phyloP scores from a whole-genome alignment of 1,284 basidiomycete genomes.

The Pulchroboletus neoregius region DNA sequence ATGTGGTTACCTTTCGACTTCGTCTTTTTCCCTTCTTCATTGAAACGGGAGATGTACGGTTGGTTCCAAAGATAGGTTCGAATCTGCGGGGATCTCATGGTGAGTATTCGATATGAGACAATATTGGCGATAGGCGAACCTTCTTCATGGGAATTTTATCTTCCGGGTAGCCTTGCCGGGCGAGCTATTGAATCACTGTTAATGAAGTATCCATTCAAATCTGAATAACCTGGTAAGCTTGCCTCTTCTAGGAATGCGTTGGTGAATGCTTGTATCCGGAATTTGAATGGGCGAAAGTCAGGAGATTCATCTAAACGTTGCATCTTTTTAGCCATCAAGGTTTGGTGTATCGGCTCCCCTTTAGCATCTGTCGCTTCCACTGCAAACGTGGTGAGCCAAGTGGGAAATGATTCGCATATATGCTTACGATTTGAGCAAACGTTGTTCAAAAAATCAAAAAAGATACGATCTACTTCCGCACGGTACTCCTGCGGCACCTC shows the following conservation, averaged over 20 bases:
- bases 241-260: slow-evolving; percentile 94
- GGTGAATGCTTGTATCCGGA: slow-evolving; percentile 98
- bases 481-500: slow-evolving; percentile 81
- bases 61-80: slow-evolving; percentile 96
- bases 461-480: slow-evolving; percentile 82
- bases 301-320: slow-evolving; percentile 90
- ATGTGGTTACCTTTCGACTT: slow-evolving; percentile 99
- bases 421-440: slow-evolving; percentile 88
- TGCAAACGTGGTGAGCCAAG: slow-evolving; percentile 34
- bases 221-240: slow-evolving; percentile 22
- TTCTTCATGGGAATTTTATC: slow-evolving; percentile 89
- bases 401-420: slow-evolving; percentile 4
- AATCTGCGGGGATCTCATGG: slow-evolving; percentile 54
- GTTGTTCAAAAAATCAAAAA: slow-evolving; percentile 85
- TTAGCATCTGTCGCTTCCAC: slow-evolving; percentile 92
- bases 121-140: slow-evolving; percentile 40
- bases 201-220: slow-evolving; percentile 12
- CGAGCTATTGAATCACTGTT: slow-evolving; percentile 49
- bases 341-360: slow-evolving; percentile 97
- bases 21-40: slow-evolving; percentile 98
- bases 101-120: slow-evolving; percentile 11
- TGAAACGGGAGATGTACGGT: slow-evolving; percentile 94
- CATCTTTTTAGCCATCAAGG: slow-evolving; percentile 99
- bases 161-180: slow-evolving; percentile 74
- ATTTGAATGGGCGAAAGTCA: slow-evolving; percentile 99